Percentiles rank a stretch among this genome's conserved stretches.
phyloP scores from a whole-genome alignment of 2,329 filamentous ascomycete species.

The Helotiales sp. region DNA sequence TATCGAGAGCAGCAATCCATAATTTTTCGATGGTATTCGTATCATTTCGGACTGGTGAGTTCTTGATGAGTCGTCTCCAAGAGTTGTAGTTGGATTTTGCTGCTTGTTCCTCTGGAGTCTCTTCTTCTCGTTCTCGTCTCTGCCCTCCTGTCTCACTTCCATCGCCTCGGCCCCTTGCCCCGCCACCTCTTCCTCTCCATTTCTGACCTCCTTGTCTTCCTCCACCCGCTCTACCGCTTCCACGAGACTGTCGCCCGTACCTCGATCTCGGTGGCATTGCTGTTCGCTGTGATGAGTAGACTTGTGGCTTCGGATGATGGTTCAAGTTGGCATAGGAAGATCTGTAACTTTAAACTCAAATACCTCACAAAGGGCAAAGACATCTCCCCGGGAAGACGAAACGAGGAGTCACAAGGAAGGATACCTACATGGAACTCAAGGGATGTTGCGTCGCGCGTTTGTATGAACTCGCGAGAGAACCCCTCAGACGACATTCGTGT shows the following conservation, averaged over 20 bases:
- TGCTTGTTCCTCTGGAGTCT: conserved; percentile 25
- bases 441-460: background rate
- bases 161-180: background rate
- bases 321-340: too few species aligned
- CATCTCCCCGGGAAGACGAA: background rate
- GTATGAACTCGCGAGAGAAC: background rate
- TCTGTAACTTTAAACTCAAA: background rate
- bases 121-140: conserved; percentile 10
- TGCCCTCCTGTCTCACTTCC: conserved; percentile 5
- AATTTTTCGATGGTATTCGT: conserved; percentile 17
- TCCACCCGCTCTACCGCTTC: conserved; percentile 15
- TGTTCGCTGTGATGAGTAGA: background rate
- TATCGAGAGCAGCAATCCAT: conserved; percentile 25
- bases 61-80: conserved; percentile 30
- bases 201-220: conserved; percentile 10
- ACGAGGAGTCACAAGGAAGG: background rate
- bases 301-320: background rate
- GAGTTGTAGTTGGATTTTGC: conserved; percentile 21
- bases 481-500: background rate
- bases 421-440: background rate
- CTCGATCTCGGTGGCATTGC: background rate
- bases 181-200: background rate
- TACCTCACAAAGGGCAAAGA: background rate
- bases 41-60: conserved; percentile 19
- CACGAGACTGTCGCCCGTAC: background rate